A percentile compares a stretch with the other conserved stretches of the same genome.
Evolutionary conservation across 306 rosid genomes (phyloP).

Genomic region (Vigna trinervia): DNA sequence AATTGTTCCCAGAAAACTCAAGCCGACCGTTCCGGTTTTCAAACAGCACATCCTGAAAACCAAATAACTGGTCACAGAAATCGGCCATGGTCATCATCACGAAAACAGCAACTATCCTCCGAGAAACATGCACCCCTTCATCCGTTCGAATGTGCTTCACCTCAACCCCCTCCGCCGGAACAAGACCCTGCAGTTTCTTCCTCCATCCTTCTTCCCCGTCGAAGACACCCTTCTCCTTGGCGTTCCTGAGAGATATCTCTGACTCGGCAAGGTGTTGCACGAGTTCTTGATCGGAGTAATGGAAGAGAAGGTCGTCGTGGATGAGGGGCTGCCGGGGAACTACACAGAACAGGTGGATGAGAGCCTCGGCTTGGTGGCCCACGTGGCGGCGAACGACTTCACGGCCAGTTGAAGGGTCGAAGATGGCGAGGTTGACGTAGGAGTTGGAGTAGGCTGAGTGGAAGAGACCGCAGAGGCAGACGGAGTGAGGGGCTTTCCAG

Average conservation of each 20-base stretch:
- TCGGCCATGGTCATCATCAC: conserved; percentile 85
- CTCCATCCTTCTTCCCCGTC: conserved; percentile 67
- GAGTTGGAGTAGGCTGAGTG: conserved; percentile 95
- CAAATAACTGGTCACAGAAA: conserved; percentile 77
- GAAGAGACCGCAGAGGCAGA: conserved; percentile 87
- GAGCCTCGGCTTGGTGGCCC: conserved; percentile 66
- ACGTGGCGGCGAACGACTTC: conserved; percentile 66
- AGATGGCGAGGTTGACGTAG: conserved; percentile 90
- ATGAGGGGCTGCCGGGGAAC: conserved; percentile 81
- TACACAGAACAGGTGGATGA: conserved; percentile 77
- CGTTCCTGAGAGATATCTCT: conserved; percentile 43
- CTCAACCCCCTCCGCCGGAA: conserved; percentile 63
- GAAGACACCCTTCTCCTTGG: conserved; percentile 51
- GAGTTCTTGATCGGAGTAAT: conserved; percentile 70
- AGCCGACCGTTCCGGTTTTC: conserved; percentile 65
- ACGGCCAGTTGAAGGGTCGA: conserved; percentile 82
- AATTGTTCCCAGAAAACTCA: conserved; percentile 68
- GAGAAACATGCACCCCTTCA: conserved; percentile 68
- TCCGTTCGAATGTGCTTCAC: conserved; percentile 76
- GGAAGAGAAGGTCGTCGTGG: conserved; percentile 80
- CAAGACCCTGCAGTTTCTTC: conserved; percentile 59
- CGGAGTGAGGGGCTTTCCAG: conserved; percentile 63
- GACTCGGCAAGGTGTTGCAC: conserved; percentile 61
- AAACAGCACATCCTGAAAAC: conserved; percentile 75
- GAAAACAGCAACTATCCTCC: conserved; percentile 72